Evolutionary conservation across 148 eudicot genomes (phyloP).

Genomic region (Linanthus parryae): DNA sequence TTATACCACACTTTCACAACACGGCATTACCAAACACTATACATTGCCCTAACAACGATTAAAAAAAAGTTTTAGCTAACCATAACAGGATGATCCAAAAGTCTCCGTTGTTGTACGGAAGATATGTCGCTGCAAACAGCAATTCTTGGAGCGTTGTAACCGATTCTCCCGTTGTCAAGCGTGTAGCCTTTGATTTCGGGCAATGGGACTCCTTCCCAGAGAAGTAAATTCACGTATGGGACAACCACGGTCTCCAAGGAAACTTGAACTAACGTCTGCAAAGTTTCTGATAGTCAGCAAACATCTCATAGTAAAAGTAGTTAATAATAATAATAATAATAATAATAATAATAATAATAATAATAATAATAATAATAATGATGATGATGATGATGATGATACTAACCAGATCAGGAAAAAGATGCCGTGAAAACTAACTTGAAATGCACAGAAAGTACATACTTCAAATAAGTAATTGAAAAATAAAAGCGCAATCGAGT

Average conservation of each 20-base stretch:
- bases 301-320: not conserved
- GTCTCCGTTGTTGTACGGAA: constrained; percentile 3
- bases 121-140: constrained; percentile 46
- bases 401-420: too few relatives aligned
- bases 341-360: not conserved
- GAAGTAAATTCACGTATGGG: constrained; percentile 53
- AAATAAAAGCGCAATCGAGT: not conserved
- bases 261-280: constrained; percentile 65
- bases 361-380: too few relatives aligned
- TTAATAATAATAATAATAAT: not conserved
- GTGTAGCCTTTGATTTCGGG: constrained; percentile 62
- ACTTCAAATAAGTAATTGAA: not conserved
- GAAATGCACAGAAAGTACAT: not conserved
- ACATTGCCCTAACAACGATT: too few relatives aligned
- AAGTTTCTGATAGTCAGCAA: too few relatives aligned
- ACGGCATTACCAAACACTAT: too few relatives aligned
- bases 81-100: too few relatives aligned
- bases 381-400: too few relatives aligned
- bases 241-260: constrained; percentile 39
- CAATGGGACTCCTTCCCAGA: constrained; percentile 50
- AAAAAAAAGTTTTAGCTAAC: too few relatives aligned
- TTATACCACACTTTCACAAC: too few relatives aligned
- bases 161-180: constrained; percentile 48
- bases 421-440: not conserved
- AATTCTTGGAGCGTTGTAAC: constrained; percentile 40